Evolutionary conservation across 2,329 filamentous ascomycete genomes (phyloP).

Genomic region (Rhynchosporium agropyri): DNA sequence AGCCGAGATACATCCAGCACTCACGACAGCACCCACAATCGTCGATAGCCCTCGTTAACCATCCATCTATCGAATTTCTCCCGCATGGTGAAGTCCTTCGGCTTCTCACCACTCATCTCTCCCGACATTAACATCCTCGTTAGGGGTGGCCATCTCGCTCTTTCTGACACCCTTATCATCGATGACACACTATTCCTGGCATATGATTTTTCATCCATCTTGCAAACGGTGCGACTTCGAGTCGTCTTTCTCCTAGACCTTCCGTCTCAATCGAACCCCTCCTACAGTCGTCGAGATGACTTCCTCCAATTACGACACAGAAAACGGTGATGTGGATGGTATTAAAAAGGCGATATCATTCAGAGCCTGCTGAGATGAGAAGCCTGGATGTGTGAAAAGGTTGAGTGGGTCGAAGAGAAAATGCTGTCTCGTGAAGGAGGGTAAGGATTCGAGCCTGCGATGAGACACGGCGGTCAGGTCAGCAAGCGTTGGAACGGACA

Average conservation of each 20-base stretch:
- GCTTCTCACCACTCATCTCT: constrained; percentile 75
- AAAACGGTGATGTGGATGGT: constrained; percentile 21
- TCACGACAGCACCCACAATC: constrained; percentile 61
- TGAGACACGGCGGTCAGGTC: constrained; percentile 26
- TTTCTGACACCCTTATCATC: constrained; percentile 60
- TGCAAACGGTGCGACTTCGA: constrained; percentile 33
- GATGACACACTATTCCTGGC: constrained; percentile 37
- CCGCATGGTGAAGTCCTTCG: constrained; percentile 66
- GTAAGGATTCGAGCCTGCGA: constrained; percentile 37
- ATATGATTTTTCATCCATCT: constrained; percentile 36
- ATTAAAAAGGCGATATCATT: constrained; percentile 39
- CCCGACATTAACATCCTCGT: constrained; percentile 82
- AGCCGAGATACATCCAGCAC: constrained; percentile 31
- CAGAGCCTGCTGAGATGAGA: constrained; percentile 44
- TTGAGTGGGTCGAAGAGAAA: constrained; percentile 27
- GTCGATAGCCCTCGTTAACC: constrained; percentile 83
- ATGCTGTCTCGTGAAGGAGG: constrained; percentile 32
- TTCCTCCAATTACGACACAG: constrained; percentile 28
- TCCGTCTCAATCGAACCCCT: constrained; percentile 24
- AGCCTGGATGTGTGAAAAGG: constrained; percentile 29
- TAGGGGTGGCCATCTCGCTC: constrained; percentile 80
- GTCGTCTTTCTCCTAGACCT: constrained; percentile 31
- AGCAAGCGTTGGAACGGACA: constrained; percentile 28
- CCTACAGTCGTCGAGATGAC: constrained; percentile 15
- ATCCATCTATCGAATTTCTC: constrained; percentile 85